A percentile compares a stretch with the other conserved stretches of the same genome.
Conservation (phyloP, 441 rosid species). For the Melastoma candidum region DNA sequence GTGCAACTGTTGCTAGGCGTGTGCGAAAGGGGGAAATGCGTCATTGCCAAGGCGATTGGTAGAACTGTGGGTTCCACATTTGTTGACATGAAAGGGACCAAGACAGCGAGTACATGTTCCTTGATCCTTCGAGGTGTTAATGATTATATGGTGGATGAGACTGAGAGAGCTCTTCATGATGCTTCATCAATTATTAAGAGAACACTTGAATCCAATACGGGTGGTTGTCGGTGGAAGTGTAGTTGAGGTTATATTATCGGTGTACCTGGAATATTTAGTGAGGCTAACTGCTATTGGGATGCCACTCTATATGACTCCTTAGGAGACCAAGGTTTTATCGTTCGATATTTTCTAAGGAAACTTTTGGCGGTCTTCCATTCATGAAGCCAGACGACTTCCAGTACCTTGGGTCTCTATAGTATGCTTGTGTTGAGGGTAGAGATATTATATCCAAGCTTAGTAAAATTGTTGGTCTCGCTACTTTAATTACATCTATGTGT, state of each 20-base stretch:
- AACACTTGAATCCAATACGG: constrained; percentile 92
- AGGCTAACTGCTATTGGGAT: too few relatives aligned
- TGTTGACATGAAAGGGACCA: constrained; percentile 98
- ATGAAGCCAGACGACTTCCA: too few relatives aligned
- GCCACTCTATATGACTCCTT: too few relatives aligned
- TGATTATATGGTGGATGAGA: constrained; percentile 97
- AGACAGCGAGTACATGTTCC: constrained; percentile 90
- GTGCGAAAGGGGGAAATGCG: constrained; percentile 96
- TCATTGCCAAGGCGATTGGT: constrained; percentile 98
- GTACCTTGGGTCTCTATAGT: too few relatives aligned
- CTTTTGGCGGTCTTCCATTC: too few relatives aligned
- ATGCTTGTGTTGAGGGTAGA: too few relatives aligned
- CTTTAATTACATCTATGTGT: too few relatives aligned
- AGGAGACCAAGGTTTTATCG: too few relatives aligned
- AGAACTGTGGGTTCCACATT: constrained; percentile 97
- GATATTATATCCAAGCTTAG: too few relatives aligned
- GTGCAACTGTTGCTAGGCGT: constrained; percentile 96
- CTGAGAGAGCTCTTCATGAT: constrained; percentile 95
- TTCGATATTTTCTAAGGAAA: too few relatives aligned
- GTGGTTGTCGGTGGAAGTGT: constrained; percentile 99
- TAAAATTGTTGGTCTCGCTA: too few relatives aligned
- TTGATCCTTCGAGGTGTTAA: constrained; percentile 94
- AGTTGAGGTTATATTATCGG: constrained; percentile 88
- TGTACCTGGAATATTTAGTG: constrained; percentile 72
- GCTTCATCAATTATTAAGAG: constrained; percentile 83